Evolutionary conservation across 441 rosid genomes (phyloP), one percentile per base, ranked within the genome.

Genomic region (Syzygium malaccense): DNA sequence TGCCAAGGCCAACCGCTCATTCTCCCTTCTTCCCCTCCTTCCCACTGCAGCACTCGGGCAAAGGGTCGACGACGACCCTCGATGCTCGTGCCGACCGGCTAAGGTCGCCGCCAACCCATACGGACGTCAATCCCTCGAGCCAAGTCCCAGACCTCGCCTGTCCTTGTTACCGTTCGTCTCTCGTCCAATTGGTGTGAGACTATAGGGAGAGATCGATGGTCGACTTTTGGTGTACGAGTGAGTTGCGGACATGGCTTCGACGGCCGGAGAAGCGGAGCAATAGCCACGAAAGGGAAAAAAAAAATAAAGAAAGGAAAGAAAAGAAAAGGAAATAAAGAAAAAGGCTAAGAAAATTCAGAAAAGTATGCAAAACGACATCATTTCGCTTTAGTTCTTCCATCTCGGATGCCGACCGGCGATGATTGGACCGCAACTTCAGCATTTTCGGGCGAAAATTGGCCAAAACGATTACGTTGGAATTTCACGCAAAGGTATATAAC

Each of bases 321-420:
- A 7, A 3, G 0, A 11, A 26, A 2, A 0, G 2, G 28, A 2
- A 58, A 25, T 1, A 2, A 4, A 26, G 32, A 6, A 62, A n/a
- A 62, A 6, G 2, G 1, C 15, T 45, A 64, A 64, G 20, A 30
- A 62, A 62, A 62, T n/a, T 0, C 2, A 30, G 2, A 30, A 53
- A 64, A 64, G 3, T 15, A n/a, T 30, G 37, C 11, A 15, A 64
- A 64, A 30, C 4, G 12, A 8, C 1, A 15, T 30, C 13, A 0
- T 64, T 64, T 7, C 23, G 0, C 23, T 15, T 64, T 2, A 30
- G 37, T 8, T 64, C 4, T 15, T 30, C 0, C 41, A 17, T 30
- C 33, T 64, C 6, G 3, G 2, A 30, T 64, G 75, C 5, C 6
- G 23, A 9, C 6, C 0, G 3, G 13, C 8, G 6, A 30, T 64